Evolutionary conservation across 345 rosid species (phyloP).

Genomic region (Ricinus communis): DNA sequence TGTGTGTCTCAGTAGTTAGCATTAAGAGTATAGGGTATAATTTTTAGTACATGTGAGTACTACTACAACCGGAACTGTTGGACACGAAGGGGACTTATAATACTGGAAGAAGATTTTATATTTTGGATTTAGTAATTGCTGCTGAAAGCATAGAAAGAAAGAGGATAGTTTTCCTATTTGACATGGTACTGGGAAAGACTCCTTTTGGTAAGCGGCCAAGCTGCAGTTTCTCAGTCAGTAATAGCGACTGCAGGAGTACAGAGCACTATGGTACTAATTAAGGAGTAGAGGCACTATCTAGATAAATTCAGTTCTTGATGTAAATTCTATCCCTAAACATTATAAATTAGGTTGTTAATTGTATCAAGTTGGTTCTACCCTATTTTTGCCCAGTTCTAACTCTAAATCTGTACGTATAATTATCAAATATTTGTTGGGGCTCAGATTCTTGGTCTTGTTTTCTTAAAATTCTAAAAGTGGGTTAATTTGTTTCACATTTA

Average conservation of each 20-base stretch:
- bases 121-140: not conserved
- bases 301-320: not conserved
- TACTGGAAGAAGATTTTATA: not conserved
- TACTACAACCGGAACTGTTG: not conserved
- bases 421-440: not conserved
- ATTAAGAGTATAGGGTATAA: not conserved
- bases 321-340: no score
- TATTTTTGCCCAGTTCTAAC: no score
- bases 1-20: not conserved
- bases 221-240: not conserved
- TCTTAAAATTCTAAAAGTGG: no score
- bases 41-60: not conserved
- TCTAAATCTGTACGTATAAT: not conserved
- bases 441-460: no score
- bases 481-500: not conserved
- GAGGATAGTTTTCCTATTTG: not conserved
- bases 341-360: no score
- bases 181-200: not conserved
- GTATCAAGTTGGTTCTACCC: no score
- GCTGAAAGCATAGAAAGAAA: not conserved
- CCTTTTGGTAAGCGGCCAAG: not conserved
- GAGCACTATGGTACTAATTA: not conserved
- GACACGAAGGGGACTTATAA: not conserved
- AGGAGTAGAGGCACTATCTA: not conserved
- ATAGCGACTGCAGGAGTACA: not conserved